Evolutionary conservation across 805 yeast species (phyloP), one percentile per base, ranked within the genome.

Genomic region (Metschnikowia lunata): DNA sequence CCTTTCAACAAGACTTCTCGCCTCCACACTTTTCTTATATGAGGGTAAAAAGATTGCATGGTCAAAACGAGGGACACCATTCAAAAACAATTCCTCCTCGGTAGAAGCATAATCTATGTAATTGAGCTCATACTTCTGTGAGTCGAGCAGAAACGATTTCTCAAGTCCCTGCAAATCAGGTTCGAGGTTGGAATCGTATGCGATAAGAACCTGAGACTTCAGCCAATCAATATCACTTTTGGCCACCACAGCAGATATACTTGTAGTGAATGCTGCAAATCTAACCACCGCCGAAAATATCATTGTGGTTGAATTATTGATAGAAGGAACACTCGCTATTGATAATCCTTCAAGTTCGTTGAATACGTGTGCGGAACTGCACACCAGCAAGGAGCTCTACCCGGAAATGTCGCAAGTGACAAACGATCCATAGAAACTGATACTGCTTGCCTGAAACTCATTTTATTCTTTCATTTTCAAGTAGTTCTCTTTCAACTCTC

Each of bases 21-120:
- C 60, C 7, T 48, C 54, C 36, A 67, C 56, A 6, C 62, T 45
- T 55, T 64, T 68, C 50, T 66, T 66, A 32, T 63, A 38, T 10
- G 66, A 50, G 6, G 75, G 75, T 47, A 71, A 58, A 34, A 66
- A 59, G 14, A 71, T 52, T 49, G 65, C 51, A 49, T 66, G 61
- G 37, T 63, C 59, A 45, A 49, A 67, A 30, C 48, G 49, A 7
- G 58, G 51, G 26, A 52, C 57, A 6, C 55, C 66, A 23, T 58
- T 59, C 34, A 46, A 40, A 35, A 62, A 60, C 46, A 67, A 54
- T 8, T 45, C 38, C 26, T 60, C 48, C 23, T 50, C 48, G 8
- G 45, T 42, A 27, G 57, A 48, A 37, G 69, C 56, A 39, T 54
- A 51, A 28, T 52, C 54, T 14, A 65, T 42, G 44, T 64, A 56